Base-by-base conservation (phyloP, 371 early-diverging fungal species). In the Mortierella polycephala region DNA sequence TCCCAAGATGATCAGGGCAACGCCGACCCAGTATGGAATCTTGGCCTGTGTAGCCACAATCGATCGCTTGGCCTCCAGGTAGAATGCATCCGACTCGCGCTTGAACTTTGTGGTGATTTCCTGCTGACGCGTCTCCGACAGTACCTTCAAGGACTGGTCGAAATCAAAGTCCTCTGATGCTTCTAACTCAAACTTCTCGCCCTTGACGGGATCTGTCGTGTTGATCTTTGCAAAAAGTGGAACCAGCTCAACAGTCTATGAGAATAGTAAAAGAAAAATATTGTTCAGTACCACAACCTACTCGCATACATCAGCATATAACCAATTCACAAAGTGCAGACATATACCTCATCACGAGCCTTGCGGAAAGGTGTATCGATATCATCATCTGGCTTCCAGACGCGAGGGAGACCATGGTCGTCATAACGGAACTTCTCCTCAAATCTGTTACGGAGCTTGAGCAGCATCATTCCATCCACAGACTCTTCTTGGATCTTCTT, bases 341-440 rank as follows among this genome's bases (percentile, higher is more conserved):
- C 16, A 6, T 71, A 67, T 83, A 84, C 89, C 65, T 88, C 87
- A 23, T 92, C 89, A 60, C 87, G 88, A n/a, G 97, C 95, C 41
- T 74, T 75, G 49, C 87, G 87, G 83, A 95, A 99, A 60, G 87
- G 87, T 30, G 84, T 82, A 72, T 99, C 98, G 55, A 99, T 97
- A 82, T 97, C 96, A 83, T 98, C 98, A 30, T 89, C 89, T 8
- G 96, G 95, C 64, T 90, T 92, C 98, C 98, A 99, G n/a, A 99
- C 94, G 39, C 95, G 86, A 11, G 99, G 99, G 37, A 98, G 81
- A 13, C 98, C 98, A 23, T 90, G 83, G 5, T 92, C 94, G 67
- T 98, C 98, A 77, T 98, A 98, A 54, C 96, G 84, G 87, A 99
- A 99, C 68, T 91, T 87, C 64, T 92, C 92, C 82, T 98, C 97